Percentiles rank a stretch among this genome's conserved stretches.
phyloP scores from a whole-genome alignment of 139 green algal species.

The Monoraphidium neglectum region DNA sequence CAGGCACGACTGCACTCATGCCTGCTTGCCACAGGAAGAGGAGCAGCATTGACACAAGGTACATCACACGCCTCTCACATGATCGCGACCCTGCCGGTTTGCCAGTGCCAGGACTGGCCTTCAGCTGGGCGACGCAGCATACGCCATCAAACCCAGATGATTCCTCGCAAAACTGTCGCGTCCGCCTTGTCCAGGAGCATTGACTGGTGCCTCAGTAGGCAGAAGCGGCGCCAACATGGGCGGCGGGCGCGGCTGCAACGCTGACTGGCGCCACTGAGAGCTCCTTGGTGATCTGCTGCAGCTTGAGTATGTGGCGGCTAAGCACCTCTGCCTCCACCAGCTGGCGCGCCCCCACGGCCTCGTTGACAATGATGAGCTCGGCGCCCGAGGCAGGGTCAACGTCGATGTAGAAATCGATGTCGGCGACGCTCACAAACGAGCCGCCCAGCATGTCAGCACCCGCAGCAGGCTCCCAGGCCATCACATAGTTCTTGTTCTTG shows the following conservation, averaged over 20 bases:
- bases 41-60: too few relatives aligned
- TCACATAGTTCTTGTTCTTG: conserved; percentile 58
- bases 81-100: too few relatives aligned
- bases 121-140: too few relatives aligned
- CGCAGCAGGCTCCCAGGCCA: conserved; percentile 31
- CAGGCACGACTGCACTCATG: too few relatives aligned
- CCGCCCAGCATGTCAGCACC: conserved; percentile 40
- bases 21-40: too few relatives aligned
- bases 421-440: conserved; percentile 36
- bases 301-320: conserved; percentile 71
- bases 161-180: too few relatives aligned
- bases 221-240: neutral
- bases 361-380: conserved; percentile 70
- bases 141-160: too few relatives aligned
- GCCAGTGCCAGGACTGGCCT: too few relatives aligned
- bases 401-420: conserved; percentile 87
- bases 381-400: conserved; percentile 58
- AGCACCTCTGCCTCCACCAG: conserved; percentile 69
- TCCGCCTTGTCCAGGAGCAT: too few relatives aligned
- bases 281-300: conserved; percentile 55
- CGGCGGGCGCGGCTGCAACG: neutral
- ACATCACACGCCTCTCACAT: too few relatives aligned
- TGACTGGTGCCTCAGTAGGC: too few relatives aligned
- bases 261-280: neutral
- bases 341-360: conserved; percentile 46